Evolutionary conservation across 805 yeast species (phyloP).

Genomic region (Babjeviella inositovora): DNA sequence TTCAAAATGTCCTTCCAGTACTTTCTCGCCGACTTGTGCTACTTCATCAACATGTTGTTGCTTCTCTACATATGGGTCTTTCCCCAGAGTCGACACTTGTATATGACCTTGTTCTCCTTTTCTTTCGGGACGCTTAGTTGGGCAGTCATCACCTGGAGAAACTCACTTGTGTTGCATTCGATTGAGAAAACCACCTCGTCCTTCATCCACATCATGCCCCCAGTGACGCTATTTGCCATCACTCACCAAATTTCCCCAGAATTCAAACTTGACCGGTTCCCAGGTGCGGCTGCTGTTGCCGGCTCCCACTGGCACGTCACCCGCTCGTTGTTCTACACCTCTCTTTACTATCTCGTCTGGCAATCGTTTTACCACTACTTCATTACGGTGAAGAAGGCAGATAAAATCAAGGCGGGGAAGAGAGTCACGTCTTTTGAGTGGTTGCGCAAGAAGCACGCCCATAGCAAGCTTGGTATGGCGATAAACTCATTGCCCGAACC

Average conservation of each 20-base stretch:
- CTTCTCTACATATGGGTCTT: slow-evolving; percentile 68
- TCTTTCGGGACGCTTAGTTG: slow-evolving; percentile 81
- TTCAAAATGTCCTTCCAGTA: slow-evolving; percentile 70
- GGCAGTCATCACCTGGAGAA: slow-evolving; percentile 94
- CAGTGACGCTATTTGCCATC: slow-evolving; percentile 71
- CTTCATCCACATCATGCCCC: slow-evolving; percentile 84
- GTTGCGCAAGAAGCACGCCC: slow-evolving; percentile 55
- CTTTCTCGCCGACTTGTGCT: slow-evolving; percentile 85
- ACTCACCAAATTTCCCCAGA: slow-evolving; percentile 56
- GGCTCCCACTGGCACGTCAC: slow-evolving; percentile 55
- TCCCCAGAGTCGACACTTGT: slow-evolving; percentile 59
- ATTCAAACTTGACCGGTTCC: slow-evolving; percentile 41
- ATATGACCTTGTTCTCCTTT: slow-evolving; percentile 72
- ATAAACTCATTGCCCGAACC: slow-evolving; percentile 76
- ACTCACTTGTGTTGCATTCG: slow-evolving; percentile 81
- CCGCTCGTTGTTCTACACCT: slow-evolving; percentile 62
- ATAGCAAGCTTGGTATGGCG: slow-evolving; percentile 50
- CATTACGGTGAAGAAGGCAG: slow-evolving; percentile 67
- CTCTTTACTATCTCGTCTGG: slow-evolving; percentile 77
- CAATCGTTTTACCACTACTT: slow-evolving; percentile 83
- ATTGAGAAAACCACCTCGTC: slow-evolving; percentile 87
- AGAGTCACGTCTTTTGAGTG: slow-evolving; percentile 78
- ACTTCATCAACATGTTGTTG: slow-evolving; percentile 66
- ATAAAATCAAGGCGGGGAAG: slow-evolving; percentile 75
- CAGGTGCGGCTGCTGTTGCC: slow-evolving; percentile 60